phyloP scores from a whole-genome alignment of 2,329 filamentous ascomycete genomes.

The Juglanconis sp. region DNA sequence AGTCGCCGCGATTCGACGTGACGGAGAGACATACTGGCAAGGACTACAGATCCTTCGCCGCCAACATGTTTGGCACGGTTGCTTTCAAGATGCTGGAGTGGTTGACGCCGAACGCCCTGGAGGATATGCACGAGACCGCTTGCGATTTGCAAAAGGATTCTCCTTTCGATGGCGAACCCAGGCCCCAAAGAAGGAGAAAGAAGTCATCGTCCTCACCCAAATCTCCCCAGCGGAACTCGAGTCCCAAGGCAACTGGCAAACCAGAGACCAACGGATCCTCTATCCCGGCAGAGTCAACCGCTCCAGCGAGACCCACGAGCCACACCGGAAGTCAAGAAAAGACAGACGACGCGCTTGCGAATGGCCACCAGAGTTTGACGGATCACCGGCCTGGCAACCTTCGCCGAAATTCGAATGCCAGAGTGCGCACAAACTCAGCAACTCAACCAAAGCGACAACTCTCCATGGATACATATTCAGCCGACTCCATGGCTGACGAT shows the following conservation, averaged over 20 bases:
- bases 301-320: background rate
- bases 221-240: background rate
- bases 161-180: constrained; percentile 22
- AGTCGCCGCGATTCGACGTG: constrained; percentile 33
- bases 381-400: constrained; percentile 18
- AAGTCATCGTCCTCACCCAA: constrained; percentile 12
- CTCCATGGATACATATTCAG: constrained; percentile 30
- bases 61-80: constrained; percentile 62
- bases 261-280: constrained; percentile 4
- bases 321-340: background rate
- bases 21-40: constrained; percentile 47
- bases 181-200: constrained; percentile 7
- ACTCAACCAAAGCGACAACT: constrained; percentile 30
- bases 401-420: constrained; percentile 32
- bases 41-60: constrained; percentile 59
- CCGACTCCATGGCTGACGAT: constrained; percentile 28
- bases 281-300: constrained; percentile 12
- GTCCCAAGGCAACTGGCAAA: background rate
- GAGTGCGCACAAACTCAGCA: constrained; percentile 28
- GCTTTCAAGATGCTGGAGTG: constrained; percentile 70
- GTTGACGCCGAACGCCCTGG: constrained; percentile 59
- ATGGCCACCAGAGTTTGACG: constrained; percentile 3
- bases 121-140: constrained; percentile 43
- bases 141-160: constrained; percentile 27
- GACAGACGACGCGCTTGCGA: constrained; percentile 4